Evolutionary conservation across 2,329 filamentous ascomycete species (phyloP), one percentile per base, ranked within the genome.

Genomic region (Ophiosphaerella narmari): DNA sequence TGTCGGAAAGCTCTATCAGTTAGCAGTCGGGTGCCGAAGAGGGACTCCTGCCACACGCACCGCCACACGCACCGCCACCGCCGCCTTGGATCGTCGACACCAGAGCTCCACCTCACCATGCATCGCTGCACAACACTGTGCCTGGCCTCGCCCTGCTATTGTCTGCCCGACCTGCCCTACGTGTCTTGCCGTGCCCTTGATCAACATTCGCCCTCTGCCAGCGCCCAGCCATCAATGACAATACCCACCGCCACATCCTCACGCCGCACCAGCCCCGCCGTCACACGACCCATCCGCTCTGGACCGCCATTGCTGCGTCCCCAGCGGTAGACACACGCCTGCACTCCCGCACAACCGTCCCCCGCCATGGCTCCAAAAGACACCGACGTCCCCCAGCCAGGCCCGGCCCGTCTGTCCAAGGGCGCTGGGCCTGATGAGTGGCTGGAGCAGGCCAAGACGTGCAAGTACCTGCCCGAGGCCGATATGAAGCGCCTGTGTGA

Each of bases 401-500:
- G 93, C 45, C 92, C 93, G 49, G 93, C 93, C 52, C 91, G 89
- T 65, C 80, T 97, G 59, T 86, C 86, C 57, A 85, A 89, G 49
- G 90, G 90, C 72, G 90, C 92, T 34, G 91, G 91, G 12, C 86
- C 95, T 31, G 91, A 97, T 73, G 92, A 97, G 78, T 99, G 94
- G 94, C 83, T 99, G 29, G 90, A 94, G 71, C 90, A 95, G 75
- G 94, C 94, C 38, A 97, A 96, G 77, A 89, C 94, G 75, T 97
- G 94, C 78, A 94, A 96, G 74, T 97, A 97, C 74, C 83, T 99
- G 44, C 94, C 94, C 42, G 94, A 99, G 77, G 79, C 87, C 55
- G 91, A 95, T 68, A 99, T 99, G 94, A 99, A 99, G 82, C 90
- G 96, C 75, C 83, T 99, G 41, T 99, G 94, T 74, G 94, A 99